These are phyloP conservation scores for Trypethelium eluteriae DNA, from an alignment of 495 filamentous ascomycete species.

Conservation along the genomic window DNA sequence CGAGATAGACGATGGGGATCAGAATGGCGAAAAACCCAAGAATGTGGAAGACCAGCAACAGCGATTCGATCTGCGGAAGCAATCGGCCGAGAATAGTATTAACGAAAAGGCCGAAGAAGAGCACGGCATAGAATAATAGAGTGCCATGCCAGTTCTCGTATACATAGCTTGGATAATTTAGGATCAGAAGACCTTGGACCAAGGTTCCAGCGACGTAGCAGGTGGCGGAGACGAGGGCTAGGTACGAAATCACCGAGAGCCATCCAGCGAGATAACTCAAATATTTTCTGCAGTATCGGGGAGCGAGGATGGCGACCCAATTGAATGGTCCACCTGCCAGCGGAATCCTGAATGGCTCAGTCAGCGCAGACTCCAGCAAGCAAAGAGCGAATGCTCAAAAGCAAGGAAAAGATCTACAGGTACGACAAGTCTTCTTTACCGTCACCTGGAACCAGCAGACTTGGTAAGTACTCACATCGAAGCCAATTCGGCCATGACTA, in stretches of 20 bases:
- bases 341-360: constrained; percentile 1
- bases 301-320: constrained; percentile 16
- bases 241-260: constrained; percentile 19
- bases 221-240: constrained; percentile 28
- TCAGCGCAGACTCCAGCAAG: too few relatives aligned
- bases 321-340: constrained; percentile 18
- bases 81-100: constrained; percentile 40
- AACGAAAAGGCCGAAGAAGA: constrained; percentile 38
- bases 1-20: constrained; percentile 43
- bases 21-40: constrained; percentile 31
- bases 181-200: constrained; percentile 36
- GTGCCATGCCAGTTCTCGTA: constrained; percentile 44
- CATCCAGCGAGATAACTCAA: constrained; percentile 23
- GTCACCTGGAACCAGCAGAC: too few relatives aligned
- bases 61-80: constrained; percentile 41
- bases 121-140: constrained; percentile 40
- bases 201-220: constrained; percentile 33
- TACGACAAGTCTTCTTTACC: too few relatives aligned
- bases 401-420: too few relatives aligned
- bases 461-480: constrained; percentile 2
- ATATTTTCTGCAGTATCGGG: constrained; percentile 12
- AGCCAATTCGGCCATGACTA: constrained; percentile 12
- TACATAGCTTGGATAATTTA: constrained; percentile 37
- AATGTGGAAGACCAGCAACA: constrained; percentile 42
- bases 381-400: too few relatives aligned